These are phyloP conservation scores for Boletus patriciae DNA, from an alignment of 768 basidiomycete species.

Conservation along the genomic window DNA sequence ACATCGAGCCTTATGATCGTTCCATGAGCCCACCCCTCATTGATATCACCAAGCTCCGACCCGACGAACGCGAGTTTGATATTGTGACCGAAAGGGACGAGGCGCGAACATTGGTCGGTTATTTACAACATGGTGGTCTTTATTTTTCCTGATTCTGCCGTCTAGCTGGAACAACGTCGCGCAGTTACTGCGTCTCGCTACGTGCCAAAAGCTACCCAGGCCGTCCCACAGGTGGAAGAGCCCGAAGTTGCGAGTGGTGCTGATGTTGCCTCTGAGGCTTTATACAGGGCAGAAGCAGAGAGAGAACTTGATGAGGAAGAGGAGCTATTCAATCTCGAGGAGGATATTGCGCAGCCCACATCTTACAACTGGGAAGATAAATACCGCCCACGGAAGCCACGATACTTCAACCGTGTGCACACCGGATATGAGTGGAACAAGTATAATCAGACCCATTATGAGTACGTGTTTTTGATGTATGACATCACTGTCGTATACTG, in stretches of 20 bases:
- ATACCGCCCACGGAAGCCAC: slow-evolving; percentile 93
- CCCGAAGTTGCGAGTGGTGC: slow-evolving; percentile 61
- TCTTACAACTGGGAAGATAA: slow-evolving; percentile 99
- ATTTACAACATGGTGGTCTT: slow-evolving; percentile 1
- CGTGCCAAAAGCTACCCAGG: slow-evolving; percentile 72
- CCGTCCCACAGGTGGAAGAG: slow-evolving; percentile 53
- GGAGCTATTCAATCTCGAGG: slow-evolving; percentile 92
- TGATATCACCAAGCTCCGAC: slow-evolving; percentile 65
- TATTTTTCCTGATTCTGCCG: slow-evolving; percentile 3
- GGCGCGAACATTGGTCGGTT: slow-evolving; percentile 57
- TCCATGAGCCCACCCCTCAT: slow-evolving; percentile 84
- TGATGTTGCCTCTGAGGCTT: slow-evolving; percentile 84
- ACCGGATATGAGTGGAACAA: slow-evolving; percentile 99
- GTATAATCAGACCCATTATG: slow-evolving; percentile 99
- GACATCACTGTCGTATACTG: slow-evolving; percentile 2
- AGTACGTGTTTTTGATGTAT: slow-evolving; percentile 47
- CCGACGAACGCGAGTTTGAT: slow-evolving; percentile 81
- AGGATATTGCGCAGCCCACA: slow-evolving; percentile 77
- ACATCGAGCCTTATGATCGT: slow-evolving; percentile 77
- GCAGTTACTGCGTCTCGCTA: slow-evolving; percentile 83
- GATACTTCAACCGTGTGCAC: slow-evolving; percentile 98
- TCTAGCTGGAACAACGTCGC: slow-evolving; percentile 71
- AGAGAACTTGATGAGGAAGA: slow-evolving; percentile 95
- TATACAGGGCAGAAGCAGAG: slow-evolving; percentile 90
- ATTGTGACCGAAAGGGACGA: slow-evolving; percentile 73